A percentile compares a stretch with the other conserved stretches of the same genome.
Conservation (phyloP, 73 alveolate species). For the Durusdinium trenchii region DNA sequence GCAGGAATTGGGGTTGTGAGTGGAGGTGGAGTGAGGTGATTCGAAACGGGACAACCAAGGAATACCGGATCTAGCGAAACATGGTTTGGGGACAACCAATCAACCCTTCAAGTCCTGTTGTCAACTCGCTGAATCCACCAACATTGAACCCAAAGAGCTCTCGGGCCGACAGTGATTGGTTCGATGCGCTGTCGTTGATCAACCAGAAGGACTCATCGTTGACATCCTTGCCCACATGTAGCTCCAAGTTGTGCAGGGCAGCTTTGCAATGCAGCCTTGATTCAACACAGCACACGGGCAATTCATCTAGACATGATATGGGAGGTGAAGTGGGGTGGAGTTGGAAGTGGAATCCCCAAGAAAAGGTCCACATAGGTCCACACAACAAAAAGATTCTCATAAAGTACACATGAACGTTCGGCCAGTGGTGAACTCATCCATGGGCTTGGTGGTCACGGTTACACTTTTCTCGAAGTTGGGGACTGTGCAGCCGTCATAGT, state of each 20-base stretch:
- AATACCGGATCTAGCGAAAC: no score
- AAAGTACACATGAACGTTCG: neutral
- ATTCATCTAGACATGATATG: no score
- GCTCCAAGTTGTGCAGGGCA: neutral
- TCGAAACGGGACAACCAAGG: no score
- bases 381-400: no score
- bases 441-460: neutral
- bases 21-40: no score
- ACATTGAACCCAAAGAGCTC: slow-evolving; percentile 21
- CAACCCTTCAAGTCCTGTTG: slow-evolving; percentile 14
- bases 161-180: neutral
- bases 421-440: neutral
- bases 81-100: no score
- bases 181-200: neutral
- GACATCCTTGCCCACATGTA: neutral
- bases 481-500: neutral
- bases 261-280: slow-evolving; percentile 8
- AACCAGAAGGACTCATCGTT: neutral
- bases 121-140: neutral
- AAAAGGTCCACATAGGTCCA: no score
- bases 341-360: no score
- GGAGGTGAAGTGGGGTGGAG: no score
- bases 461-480: neutral
- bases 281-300: no score
- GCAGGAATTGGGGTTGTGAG: no score